These are phyloP conservation scores for Akanthomyces lecanii DNA, from an alignment of 2,329 filamentous ascomycete species.

Conservation along the genomic window DNA sequence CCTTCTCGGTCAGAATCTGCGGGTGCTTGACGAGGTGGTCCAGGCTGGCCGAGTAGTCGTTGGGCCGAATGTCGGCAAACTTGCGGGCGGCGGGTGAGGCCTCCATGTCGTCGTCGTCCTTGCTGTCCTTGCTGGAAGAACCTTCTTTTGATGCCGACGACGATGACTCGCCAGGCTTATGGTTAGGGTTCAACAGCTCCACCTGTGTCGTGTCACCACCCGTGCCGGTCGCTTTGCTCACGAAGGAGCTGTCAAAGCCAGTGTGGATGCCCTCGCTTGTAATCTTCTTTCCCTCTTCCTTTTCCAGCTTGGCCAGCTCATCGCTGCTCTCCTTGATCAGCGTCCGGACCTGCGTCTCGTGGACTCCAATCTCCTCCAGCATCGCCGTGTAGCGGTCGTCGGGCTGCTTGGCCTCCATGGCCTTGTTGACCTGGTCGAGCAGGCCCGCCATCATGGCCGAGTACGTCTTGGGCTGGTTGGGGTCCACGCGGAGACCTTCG, in stretches of 20 bases:
- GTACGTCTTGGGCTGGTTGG: constrained; percentile 74
- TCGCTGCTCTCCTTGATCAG: constrained; percentile 70
- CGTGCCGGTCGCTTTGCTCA: constrained; percentile 56
- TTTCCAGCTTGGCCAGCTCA: constrained; percentile 78
- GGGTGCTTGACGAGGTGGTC: constrained; percentile 77
- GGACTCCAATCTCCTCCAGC: constrained; percentile 70
- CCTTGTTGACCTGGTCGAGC: constrained; percentile 85
- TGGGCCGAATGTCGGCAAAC: constrained; percentile 73
- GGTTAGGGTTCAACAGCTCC: constrained; percentile 73
- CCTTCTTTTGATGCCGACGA: constrained; percentile 7
- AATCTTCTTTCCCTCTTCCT: constrained; percentile 82
- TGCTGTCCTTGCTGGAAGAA: constrained; percentile 50
- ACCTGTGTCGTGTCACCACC: constrained; percentile 49
- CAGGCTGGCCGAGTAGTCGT: constrained; percentile 69
- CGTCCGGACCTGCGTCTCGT: constrained; percentile 71
- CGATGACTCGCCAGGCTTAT: constrained; percentile 21
- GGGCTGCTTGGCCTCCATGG: constrained; percentile 71
- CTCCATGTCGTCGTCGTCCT: constrained; percentile 70
- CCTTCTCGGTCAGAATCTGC: constrained; percentile 72
- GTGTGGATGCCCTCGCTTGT: constrained; percentile 86
- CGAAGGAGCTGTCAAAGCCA: constrained; percentile 83
- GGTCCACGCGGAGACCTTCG: constrained; percentile 71
- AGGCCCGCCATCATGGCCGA: constrained; percentile 98
- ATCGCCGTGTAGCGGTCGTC: constrained; percentile 69
- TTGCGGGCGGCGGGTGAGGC: constrained; percentile 72